Evolutionary conservation across 2,329 filamentous ascomycete species (phyloP), one percentile per base, ranked within the genome.

Genomic region (Paecilomyces variotii): DNA sequence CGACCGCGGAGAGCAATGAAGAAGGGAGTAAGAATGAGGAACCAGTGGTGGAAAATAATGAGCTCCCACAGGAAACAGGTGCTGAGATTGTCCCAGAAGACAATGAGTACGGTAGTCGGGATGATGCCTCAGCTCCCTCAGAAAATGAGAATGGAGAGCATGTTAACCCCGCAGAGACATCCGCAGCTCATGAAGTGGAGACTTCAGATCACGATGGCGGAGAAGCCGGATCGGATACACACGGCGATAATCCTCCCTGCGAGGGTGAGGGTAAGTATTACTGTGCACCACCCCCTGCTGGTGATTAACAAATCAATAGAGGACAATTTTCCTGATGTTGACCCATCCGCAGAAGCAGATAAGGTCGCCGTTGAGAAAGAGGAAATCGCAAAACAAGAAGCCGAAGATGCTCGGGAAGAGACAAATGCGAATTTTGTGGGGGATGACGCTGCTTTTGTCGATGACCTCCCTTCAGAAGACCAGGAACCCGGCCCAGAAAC

Each of bases 281-380:
- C 27, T 28, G 32, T 32, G 51, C 32, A 34, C 45, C 57, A 57
- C 57, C n/a, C 26, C 57, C 53, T 60, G 64, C 56, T 64, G 51
- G 30, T 61, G 53, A 45, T 61, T 57, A 54, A 45, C 34, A 58
- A 73, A 72, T 72, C 58, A 68, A 71, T 60, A 69, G 67, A 35
- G 54, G 50, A 9, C 19, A 9, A 19, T 35, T 72, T 73, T 60
- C 69, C 72, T 61, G 70, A 71, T 51, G 66, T 64, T 59, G 65
- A 72, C 62, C 65, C 65, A 59, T 62, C 63, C 30, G 68, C 64
- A 59, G 72, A 65, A 56, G 60, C 60, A 39, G 71, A 70, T 45
- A 62, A 67, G 56, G 66, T 73, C 57, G 69, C 70, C 45, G 68
- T 67, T 4, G 71, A 73, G 56, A 74, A 74, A 54, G 70, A 66